Evolutionary conservation across 768 basidiomycete species (phyloP), one percentile per base, ranked within the genome.

Genomic region (Termitomyces sp.): DNA sequence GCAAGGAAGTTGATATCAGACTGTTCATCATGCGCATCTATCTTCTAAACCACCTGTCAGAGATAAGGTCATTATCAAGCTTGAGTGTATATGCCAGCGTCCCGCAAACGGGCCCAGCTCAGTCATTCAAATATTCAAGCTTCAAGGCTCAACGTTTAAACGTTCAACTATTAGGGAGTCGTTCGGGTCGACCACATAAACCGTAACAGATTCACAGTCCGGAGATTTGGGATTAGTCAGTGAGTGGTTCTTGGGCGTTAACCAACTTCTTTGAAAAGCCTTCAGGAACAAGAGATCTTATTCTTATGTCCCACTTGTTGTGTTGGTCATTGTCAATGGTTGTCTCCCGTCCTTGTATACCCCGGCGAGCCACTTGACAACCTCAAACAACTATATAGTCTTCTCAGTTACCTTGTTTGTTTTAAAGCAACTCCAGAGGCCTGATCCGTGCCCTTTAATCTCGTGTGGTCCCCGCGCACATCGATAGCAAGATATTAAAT

Each of bases 401-500:
- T 40, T 40, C 25, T 44, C 49, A 38, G 19, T 47, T 29, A 42
- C 58, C 40, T 54, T 59, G 46, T 59, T 44, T 31, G 53, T 32
- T 25, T n/a, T n/a, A n/a, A n/a, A n/a, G n/a, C n/a, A n/a, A n/a
- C n/a, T n/a, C 37, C 8, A 23, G 10, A 27, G 17, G 29, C 32
- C 17, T 14, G 14, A 45, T 35, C 38, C 46, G 12, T 58, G 35
- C 23, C 37, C 23, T 54, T 34, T 42, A 49, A 49, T 44, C 46
- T 50, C 52, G 52, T 58, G 57, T 12, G 17, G 34, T 31, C 56
- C 41, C 34, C n/a, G n/a, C n/a, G 14, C 23, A 21, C 37, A 58
- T 58, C 57, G 57, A 58, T 58, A 58, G 47, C 51, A 40, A 40
- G 31, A 25, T 32, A 38, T 41, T 25, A 17, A 38, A 40, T 37